Evolutionary conservation across 768 basidiomycete genomes (phyloP).

Genomic region (Mycena vitilis): DNA sequence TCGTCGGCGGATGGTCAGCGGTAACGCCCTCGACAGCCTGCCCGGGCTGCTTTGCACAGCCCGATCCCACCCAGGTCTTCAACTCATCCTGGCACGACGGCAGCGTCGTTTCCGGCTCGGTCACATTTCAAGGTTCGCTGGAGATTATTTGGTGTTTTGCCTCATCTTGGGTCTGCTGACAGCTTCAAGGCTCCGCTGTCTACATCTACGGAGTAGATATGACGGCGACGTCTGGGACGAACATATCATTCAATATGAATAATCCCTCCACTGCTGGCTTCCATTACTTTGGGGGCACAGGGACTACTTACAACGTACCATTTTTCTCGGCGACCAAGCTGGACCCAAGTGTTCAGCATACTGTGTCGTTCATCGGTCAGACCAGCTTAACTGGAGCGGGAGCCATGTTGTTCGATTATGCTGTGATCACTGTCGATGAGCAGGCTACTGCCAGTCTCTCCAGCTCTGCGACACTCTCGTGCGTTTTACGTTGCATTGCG

Average conservation of each 20-base stretch:
- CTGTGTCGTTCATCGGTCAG: conserved; percentile 13
- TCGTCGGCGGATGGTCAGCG: neutral
- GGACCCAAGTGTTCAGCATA: conserved; percentile 19
- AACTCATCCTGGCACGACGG: conserved; percentile 26
- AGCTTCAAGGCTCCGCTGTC: conserved; percentile 16
- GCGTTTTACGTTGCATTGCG: conserved; percentile 1
- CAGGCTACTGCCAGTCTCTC: neutral
- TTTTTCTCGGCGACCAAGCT: conserved; percentile 27
- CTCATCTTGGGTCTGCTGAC: neutral
- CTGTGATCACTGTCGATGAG: conserved; percentile 21
- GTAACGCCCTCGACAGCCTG: conserved; percentile 17
- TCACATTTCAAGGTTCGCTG: conserved; percentile 25
- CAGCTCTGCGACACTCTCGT: conserved; percentile 13
- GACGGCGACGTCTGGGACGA: conserved; percentile 8
- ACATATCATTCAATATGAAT: conserved; percentile 18
- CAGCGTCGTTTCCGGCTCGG: conserved; percentile 7
- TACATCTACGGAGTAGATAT: conserved; percentile 26
- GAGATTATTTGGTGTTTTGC: neutral
- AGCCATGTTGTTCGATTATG: conserved; percentile 26
- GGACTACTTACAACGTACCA: conserved; percentile 6
- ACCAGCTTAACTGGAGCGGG: conserved; percentile 1
- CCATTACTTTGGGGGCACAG: conserved; percentile 1
- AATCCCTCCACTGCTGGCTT: neutral
- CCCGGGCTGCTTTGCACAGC: conserved; percentile 8
- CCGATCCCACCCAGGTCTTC: conserved; percentile 2